Percentiles rank a stretch among this genome's conserved stretches.
Conservation (phyloP, 164 flowering plant genomes). For the Sedum album region DNA sequence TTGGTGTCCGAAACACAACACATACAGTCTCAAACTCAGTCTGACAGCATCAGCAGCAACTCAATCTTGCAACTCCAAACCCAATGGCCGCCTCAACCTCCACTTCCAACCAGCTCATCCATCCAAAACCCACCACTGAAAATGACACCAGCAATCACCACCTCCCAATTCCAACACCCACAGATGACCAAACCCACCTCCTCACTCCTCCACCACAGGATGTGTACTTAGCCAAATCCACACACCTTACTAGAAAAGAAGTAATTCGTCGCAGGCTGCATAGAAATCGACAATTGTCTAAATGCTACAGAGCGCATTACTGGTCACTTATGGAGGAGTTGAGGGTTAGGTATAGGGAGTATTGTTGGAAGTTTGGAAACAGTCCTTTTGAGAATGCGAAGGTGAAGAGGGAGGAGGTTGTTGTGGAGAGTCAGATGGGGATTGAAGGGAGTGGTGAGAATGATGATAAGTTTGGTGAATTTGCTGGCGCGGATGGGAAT, state of each 20-base stretch:
- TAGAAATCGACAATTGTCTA: background rate
- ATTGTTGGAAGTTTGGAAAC: constrained; percentile 1
- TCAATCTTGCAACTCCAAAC: background rate
- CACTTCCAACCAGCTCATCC: constrained; percentile 1
- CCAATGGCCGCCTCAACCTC: background rate
- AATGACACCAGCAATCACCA: background rate
- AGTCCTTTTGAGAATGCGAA: background rate
- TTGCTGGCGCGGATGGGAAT: background rate
- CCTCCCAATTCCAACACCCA: background rate
- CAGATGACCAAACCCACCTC: background rate
- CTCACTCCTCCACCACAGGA: background rate
- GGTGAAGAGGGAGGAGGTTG: background rate
- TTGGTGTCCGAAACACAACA: background rate
- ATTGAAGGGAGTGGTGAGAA: constrained; percentile 1
- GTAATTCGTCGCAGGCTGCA: background rate
- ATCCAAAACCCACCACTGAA: background rate
- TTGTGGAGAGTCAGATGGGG: background rate
- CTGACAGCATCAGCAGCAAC: background rate
- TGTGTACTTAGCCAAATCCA: background rate
- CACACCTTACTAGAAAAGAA: background rate
- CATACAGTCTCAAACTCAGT: background rate
- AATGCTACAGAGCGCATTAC: constrained; percentile 4
- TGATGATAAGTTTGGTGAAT: background rate
- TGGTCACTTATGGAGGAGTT: constrained; percentile 3
- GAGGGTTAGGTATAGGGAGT: background rate